These are phyloP conservation scores for Nepenthes gracilis DNA, from an alignment of 148 eudicot genomes.

Conservation along the genomic window DNA sequence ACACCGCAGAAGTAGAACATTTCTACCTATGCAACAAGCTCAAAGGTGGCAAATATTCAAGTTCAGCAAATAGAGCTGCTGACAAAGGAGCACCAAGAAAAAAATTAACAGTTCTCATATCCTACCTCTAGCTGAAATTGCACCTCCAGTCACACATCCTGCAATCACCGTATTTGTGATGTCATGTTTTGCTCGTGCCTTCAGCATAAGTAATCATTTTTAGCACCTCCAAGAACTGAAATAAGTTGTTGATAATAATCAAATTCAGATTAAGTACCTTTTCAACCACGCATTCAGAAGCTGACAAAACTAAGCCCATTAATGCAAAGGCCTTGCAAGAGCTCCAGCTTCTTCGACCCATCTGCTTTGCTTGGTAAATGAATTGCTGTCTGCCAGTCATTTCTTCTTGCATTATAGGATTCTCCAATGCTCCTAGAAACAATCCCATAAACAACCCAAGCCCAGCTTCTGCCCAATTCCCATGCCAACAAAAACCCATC, in stretches of 20 bases:
- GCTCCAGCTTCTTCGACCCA: conserved; percentile 91
- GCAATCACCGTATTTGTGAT: conserved; percentile 72
- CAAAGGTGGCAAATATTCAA: neutral
- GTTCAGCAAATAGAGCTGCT: neutral
- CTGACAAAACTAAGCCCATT: conserved; percentile 77
- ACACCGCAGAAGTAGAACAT: too few relatives aligned
- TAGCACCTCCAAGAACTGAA: neutral
- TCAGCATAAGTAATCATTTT: conserved; percentile 1
- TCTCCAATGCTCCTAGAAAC: conserved; percentile 81
- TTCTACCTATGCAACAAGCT: neutral
- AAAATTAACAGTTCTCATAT: neutral
- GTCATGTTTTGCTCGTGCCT: conserved; percentile 93
- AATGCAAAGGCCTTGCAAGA: conserved; percentile 84
- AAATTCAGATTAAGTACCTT: conserved; percentile 30
- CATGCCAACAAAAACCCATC: too few relatives aligned
- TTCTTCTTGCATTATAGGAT: conserved; percentile 54
- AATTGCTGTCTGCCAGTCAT: conserved; percentile 73
- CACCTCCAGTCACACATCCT: conserved; percentile 92
- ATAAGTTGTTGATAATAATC: neutral
- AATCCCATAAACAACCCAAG: conserved; percentile 79
- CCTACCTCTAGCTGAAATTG: conserved; percentile 73
- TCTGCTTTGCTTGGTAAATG: conserved; percentile 62
- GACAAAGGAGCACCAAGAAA: neutral
- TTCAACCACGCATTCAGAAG: conserved; percentile 79
- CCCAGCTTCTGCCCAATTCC: conserved; percentile 54